A percentile compares a stretch with the other conserved stretches of the same genome.
Conservation (phyloP, 257 asterid genomes). For the Gynochthodes officinalis region DNA sequence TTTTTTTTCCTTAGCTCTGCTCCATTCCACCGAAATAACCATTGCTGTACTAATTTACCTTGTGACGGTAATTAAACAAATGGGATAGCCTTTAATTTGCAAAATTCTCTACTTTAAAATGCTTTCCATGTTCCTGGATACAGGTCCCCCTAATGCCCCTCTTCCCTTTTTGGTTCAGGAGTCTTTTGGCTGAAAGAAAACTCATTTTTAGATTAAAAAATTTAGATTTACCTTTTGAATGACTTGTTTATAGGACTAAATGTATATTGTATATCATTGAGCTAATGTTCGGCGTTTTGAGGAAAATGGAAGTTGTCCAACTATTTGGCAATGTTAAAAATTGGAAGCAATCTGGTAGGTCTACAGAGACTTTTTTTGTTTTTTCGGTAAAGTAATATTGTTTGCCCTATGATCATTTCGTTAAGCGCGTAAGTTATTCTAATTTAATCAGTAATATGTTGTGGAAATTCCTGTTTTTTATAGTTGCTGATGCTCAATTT, state of each 20-base stretch:
- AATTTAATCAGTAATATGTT: neutral
- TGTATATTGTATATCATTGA: neutral
- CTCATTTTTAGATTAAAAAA: neutral
- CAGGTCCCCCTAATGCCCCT: neutral
- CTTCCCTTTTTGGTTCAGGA: neutral
- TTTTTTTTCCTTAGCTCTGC: neutral
- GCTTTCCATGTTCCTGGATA: neutral
- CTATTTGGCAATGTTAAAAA: neutral
- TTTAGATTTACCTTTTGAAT: no score
- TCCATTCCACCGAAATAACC: neutral
- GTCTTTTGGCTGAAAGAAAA: neutral
- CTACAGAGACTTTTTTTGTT: neutral
- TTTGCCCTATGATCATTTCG: neutral
- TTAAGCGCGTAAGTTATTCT: neutral
- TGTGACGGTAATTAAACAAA: neutral
- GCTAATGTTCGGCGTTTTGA: neutral
- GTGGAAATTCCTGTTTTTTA: neutral
- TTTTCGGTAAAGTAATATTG: neutral
- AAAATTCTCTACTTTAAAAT: neutral
- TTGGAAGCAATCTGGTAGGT: neutral
- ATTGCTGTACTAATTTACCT: neutral
- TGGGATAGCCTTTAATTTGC: neutral
- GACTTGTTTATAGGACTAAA: no score
- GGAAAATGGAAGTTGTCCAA: neutral
- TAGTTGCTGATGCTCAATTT: conserved; percentile 13